phyloP scores from a whole-genome alignment of 805 yeast genomes.

The Wickerhamomyces rabaulensis region DNA sequence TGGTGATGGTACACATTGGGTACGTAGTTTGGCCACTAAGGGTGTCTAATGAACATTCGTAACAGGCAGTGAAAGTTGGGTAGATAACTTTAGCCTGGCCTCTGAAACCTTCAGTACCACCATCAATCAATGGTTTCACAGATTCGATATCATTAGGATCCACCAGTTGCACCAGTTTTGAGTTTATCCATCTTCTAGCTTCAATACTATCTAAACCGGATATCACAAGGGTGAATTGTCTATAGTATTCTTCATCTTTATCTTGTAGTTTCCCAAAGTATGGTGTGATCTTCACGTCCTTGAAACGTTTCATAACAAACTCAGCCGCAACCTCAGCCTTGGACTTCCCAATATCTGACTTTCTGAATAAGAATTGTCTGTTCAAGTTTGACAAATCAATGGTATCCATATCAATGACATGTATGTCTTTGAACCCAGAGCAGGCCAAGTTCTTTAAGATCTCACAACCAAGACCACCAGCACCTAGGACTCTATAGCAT shows the following conservation, averaged over 20 bases:
- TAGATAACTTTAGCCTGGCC: conserved; percentile 87
- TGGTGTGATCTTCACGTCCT: conserved; percentile 45
- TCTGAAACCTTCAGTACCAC: conserved; percentile 92
- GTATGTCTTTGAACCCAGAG: conserved; percentile 72
- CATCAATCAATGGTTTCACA: conserved; percentile 74
- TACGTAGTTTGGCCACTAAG: conserved; percentile 57
- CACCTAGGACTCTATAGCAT: conserved; percentile 59
- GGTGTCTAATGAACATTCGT: conserved; percentile 84
- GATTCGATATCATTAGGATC: conserved; percentile 42
- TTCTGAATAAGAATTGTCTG: conserved; percentile 82
- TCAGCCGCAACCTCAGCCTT: conserved; percentile 77
- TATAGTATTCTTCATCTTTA: conserved; percentile 55
- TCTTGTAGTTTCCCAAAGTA: conserved; percentile 64
- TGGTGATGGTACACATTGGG: conserved; percentile 92
- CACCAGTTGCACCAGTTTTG: conserved; percentile 58
- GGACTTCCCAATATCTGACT: conserved; percentile 76
- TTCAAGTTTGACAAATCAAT: conserved; percentile 87
- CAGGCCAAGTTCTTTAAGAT: conserved; percentile 71
- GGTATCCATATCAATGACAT: conserved; percentile 87
- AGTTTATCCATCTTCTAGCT: conserved; percentile 88
- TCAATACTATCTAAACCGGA: conserved; percentile 89
- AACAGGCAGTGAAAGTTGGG: conserved; percentile 84
- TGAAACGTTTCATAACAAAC: conserved; percentile 44
- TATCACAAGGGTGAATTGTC: conserved; percentile 63
- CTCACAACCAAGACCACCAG: conserved; percentile 96